phyloP scores from a whole-genome alignment of 2,329 filamentous ascomycete species.

The Fusarium transvaalense region DNA sequence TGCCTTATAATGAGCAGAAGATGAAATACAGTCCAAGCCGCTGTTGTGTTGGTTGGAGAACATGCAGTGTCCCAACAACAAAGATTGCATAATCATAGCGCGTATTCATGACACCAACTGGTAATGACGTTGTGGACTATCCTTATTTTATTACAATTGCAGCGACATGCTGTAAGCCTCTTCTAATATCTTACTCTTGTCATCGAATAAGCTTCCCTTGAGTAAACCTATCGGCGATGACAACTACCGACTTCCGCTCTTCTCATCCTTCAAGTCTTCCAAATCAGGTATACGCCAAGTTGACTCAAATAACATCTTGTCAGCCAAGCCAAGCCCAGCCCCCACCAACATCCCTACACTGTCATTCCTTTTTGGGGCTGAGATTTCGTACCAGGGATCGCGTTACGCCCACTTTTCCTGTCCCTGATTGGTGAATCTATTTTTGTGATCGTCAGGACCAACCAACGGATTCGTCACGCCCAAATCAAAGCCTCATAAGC shows the following conservation, averaged over 20 bases:
- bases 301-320: background rate
- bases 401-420: background rate
- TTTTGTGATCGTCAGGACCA: conserved; percentile 7
- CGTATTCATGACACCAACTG: background rate
- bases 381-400: background rate
- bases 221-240: background rate
- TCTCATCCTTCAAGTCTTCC: background rate
- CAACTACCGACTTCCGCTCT: background rate
- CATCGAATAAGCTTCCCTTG: background rate
- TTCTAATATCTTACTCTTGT: background rate
- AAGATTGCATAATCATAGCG: background rate
- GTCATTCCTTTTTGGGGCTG: background rate
- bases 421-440: conserved; percentile 16
- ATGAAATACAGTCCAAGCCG: too few relatives aligned
- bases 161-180: background rate
- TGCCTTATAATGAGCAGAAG: too few relatives aligned
- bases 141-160: too few relatives aligned
- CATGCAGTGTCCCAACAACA: too few relatives aligned
- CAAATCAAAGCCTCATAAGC: conserved; percentile 20
- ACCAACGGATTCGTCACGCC: conserved; percentile 8
- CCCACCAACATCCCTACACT: conserved; percentile 10
- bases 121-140: background rate
- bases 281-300: background rate
- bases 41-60: too few relatives aligned
- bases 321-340: conserved; percentile 20